Conservation (phyloP, 768 basidiomycete genomes). For the Megacollybia marginata region DNA sequence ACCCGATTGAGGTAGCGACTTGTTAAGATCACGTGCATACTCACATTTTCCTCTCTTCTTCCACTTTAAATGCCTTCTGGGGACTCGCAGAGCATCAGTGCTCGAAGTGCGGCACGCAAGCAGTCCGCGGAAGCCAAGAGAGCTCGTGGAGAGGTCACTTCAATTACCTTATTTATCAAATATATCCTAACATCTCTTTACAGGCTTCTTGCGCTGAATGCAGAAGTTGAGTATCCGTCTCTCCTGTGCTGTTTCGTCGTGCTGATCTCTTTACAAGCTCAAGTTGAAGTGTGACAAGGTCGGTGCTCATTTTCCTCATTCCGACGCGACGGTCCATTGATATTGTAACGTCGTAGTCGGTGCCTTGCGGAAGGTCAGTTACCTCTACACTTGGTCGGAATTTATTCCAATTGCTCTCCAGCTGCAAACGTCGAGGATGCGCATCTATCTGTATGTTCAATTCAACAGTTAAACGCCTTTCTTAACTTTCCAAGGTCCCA, state of each 20-base stretch:
- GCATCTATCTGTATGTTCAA: conserved; percentile 49
- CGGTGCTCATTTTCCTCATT: conserved; percentile 21
- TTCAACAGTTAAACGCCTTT: neutral
- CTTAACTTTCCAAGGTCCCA: neutral
- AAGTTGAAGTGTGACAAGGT: conserved; percentile 70
- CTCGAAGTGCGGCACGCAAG: no score
- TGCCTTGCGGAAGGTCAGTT: conserved; percentile 43
- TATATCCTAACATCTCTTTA: neutral
- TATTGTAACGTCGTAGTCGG: neutral
- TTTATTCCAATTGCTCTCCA: conserved; percentile 7
- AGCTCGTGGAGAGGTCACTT: conserved; percentile 37
- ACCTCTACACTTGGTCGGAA: neutral
- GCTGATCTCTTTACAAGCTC: conserved; percentile 22
- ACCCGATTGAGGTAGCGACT: no score
- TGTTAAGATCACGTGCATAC: neutral
- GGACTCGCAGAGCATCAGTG: conserved; percentile 19
- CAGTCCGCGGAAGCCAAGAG: conserved; percentile 64
- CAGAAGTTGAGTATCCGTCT: conserved; percentile 33
- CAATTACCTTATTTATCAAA: neutral
- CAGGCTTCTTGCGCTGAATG: conserved; percentile 58
- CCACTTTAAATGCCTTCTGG: no score
- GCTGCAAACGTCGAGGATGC: conserved; percentile 68
- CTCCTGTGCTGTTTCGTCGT: no score
- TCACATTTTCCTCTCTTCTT: neutral
- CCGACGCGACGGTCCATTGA: neutral